Evolutionary conservation across 208 protist species (phyloP), one percentile per base, ranked within the genome.

Genomic region (Wallacemonas sp.): DNA sequence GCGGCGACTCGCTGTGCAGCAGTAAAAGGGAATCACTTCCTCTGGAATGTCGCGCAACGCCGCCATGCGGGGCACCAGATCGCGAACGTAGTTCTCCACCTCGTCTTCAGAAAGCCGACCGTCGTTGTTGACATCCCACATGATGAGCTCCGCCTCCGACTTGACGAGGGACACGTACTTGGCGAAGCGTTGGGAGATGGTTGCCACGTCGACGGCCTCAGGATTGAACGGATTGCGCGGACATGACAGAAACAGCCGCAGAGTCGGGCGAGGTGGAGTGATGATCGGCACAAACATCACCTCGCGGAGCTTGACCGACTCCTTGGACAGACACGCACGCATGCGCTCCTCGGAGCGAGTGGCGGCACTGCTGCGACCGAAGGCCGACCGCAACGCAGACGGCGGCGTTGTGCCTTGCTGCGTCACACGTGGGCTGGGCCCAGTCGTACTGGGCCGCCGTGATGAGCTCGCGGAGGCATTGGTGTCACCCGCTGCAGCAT

Each of bases 41-140:
- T 85, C 78, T 2, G 64, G 44, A 36, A 93, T 55, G 4, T 70
- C 61, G n/a, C 67, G 64, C 50, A 98, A 67, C 29, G 83, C 90
- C 34, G 73, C 83, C 1, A 95, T 85, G 24, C 80, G 76, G 0
- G 90, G 81, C 12, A 91, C 79, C 9, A 94, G 69, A 50, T 94
- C 78, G 1, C 72, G 66, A 33, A 97, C 83, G 74, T 93, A 97
- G 59, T 70, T 83, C 66, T 97, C 91, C 57, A 98, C 61, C 53
- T 98, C 91, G 48, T 91, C 75, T 64, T 97, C 91, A 0, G 85
- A 82, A 19, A 97, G 76, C 6, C 77, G 76, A 1, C 91, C 91
- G 59, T 95, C 87, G 68, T 83, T 86, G 76, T 96, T 90, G 61
- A 57, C 74, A 64, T 97, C 89, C 76, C 83, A 93, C 76, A 91